These are phyloP conservation scores for Volvariella surrecta DNA, from an alignment of 1,284 basidiomycete species.

Conservation along the genomic window DNA sequence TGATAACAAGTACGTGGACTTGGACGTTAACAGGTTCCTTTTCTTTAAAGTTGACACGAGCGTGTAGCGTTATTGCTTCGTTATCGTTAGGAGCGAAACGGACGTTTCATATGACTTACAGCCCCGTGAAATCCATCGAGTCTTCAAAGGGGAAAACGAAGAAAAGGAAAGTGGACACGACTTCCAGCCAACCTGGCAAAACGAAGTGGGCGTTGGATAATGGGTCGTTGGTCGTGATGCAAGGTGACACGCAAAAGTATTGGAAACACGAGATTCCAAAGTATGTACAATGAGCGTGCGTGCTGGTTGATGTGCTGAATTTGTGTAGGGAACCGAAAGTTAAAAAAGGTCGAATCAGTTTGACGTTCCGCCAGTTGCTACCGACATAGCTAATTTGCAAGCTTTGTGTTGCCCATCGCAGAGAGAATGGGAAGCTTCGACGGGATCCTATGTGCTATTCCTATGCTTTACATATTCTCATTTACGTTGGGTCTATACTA, in stretches of 20 bases:
- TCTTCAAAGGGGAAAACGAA: neutral
- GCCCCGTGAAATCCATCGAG: constrained; percentile 5
- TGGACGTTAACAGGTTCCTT: neutral
- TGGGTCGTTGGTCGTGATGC: constrained; percentile 22
- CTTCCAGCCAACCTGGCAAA: constrained; percentile 1
- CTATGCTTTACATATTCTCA: too few relatives aligned
- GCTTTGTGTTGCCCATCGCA: too few relatives aligned
- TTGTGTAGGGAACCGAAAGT: constrained; percentile 16
- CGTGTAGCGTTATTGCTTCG: constrained; percentile 18
- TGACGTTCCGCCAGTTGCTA: constrained; percentile 19
- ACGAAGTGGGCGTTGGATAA: constrained; percentile 16
- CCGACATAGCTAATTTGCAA: too few relatives aligned
- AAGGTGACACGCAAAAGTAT: constrained; percentile 19
- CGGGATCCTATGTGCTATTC: too few relatives aligned
- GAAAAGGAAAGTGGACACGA: neutral
- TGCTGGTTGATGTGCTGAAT: neutral
- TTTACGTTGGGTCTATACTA: too few relatives aligned
- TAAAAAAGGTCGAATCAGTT: constrained; percentile 17
- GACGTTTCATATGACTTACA: constrained; percentile 19
- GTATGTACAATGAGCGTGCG: constrained; percentile 8
- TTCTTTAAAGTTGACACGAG: neutral
- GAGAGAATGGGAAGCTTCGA: too few relatives aligned
- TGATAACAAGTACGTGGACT: constrained; percentile 16
- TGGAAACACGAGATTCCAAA: constrained; percentile 24
- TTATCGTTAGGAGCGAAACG: constrained; percentile 19